Evolutionary conservation across 2,329 filamentous ascomycete species (phyloP), one percentile per base, ranked within the genome.

Genomic region (Calonectria henricotiae): DNA sequence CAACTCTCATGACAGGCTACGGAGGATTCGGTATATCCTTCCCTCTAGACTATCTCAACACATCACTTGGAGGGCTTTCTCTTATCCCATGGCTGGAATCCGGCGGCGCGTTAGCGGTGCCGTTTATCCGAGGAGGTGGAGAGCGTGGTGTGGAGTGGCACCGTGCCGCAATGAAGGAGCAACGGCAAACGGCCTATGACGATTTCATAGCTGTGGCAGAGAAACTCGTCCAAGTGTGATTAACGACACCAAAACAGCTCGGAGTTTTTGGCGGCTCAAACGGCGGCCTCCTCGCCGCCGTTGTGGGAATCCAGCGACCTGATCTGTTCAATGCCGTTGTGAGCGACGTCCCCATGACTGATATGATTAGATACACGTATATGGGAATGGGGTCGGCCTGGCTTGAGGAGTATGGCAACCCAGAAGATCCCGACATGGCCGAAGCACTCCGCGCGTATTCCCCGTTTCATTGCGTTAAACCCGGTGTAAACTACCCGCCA

Each of bases 131-230:
- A 9, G 39, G 55, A 11, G 55, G 55, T 13, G 55, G 37, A n/a
- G 37, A 61, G 9, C 35, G 55, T n/a, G 55, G 55, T 2, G 25
- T 43, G 9, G 37, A 43, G 11, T 61, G 55, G 37, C 37, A 61
- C 12, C 55, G 39, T 12, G 55, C 55, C 1, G 55, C 37, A 8
- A 41, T 41, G 37, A 27, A 25, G 9, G 55, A 61, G 17, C 44
- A 44, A 6, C 35, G 55, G 5, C 55, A 43, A 13, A 61, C 15
- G 6, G 35, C 55, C 25, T 43, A 61, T 17, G 37, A 61, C 9
- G 37, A 61, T 9, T 61, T 61, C 6, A 61, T 61, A 5, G 39
- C 23, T 11, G 37, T 61, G 23, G 39, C 55, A n/a, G 55, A 61
- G 39, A 27, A 41, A 23, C 39, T 61, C 4, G 41, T 30, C 5